phyloP scores from a whole-genome alignment of 2,329 filamentous ascomycete genomes.

The Cladophialophora carrionii region DNA sequence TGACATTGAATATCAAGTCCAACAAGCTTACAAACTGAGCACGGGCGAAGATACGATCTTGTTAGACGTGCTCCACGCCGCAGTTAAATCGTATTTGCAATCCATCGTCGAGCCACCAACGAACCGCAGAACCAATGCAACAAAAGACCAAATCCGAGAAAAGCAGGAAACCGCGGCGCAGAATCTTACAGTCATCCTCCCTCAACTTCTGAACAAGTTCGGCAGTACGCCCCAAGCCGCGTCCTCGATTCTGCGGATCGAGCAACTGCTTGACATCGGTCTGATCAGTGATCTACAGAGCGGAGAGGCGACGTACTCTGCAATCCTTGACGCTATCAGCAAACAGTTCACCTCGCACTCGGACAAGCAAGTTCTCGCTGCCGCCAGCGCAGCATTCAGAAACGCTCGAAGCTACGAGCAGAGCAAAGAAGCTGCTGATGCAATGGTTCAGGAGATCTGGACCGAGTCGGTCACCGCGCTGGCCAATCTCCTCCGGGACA shows the following conservation, averaged over 20 bases:
- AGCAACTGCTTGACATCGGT: slow-evolving; percentile 83
- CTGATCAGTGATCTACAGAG: slow-evolving; percentile 87
- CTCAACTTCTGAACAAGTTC: slow-evolving; percentile 86
- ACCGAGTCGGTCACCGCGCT: slow-evolving; percentile 78
- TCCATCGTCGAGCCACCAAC: slow-evolving; percentile 65
- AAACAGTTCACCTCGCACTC: slow-evolving; percentile 94
- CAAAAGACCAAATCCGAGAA: slow-evolving; percentile 65
- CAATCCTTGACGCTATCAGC: slow-evolving; percentile 85
- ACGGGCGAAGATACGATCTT: slow-evolving; percentile 81
- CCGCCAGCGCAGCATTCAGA: slow-evolving; percentile 79
- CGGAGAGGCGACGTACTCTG: slow-evolving; percentile 76
- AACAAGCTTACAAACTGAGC: slow-evolving; percentile 71
- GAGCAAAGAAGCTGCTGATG: slow-evolving; percentile 80
- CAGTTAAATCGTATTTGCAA: slow-evolving; percentile 73
- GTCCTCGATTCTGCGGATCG: slow-evolving; percentile 79
- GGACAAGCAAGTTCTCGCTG: slow-evolving; percentile 79
- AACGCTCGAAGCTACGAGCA: slow-evolving; percentile 87
- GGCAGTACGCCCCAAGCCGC: slow-evolving; percentile 87
- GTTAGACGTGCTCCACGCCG: slow-evolving; percentile 81
- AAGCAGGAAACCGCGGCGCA: slow-evolving; percentile 78
- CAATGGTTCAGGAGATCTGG: slow-evolving; percentile 81
- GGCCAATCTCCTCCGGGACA: slow-evolving; percentile 69
- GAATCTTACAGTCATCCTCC: slow-evolving; percentile 76
- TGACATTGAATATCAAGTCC: slow-evolving; percentile 66
- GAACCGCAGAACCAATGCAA: slow-evolving; percentile 62